phyloP scores from a whole-genome alignment of 371 early-diverging fungal genomes.

The Mortierella sp. region DNA sequence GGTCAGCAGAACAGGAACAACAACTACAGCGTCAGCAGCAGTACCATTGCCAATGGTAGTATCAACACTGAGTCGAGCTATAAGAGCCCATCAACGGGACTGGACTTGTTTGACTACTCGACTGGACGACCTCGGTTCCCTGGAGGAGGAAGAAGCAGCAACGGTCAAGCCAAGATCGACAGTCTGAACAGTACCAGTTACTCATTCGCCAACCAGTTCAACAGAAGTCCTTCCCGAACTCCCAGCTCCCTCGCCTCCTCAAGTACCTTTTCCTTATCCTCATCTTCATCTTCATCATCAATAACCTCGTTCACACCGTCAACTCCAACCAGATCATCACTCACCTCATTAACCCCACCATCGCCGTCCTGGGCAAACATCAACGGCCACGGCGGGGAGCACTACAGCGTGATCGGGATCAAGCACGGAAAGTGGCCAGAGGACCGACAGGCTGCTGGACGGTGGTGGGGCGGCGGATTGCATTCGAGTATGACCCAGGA shows the following conservation, averaged over 20 bases:
- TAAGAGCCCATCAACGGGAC: constrained; percentile 26
- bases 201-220: constrained; percentile 26
- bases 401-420: constrained; percentile 52
- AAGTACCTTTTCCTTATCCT: background rate
- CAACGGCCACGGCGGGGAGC: constrained; percentile 18
- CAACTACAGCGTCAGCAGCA: background rate
- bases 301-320: too few relatives aligned
- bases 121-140: constrained; percentile 29
- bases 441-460: constrained; percentile 19
- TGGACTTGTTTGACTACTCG: constrained; percentile 40
- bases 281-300: constrained; percentile 4
- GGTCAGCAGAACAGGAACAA: background rate
- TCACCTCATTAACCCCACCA: background rate
- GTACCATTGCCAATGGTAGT: background rate
- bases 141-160: too few relatives aligned
- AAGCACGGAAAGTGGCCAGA: constrained; percentile 46
- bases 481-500: constrained; percentile 24
- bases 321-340: background rate
- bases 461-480: constrained; percentile 38
- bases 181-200: constrained; percentile 9
- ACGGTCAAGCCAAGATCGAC: background rate
- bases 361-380: constrained; percentile 10
- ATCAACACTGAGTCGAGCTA: background rate
- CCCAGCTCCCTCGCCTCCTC: background rate
- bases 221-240: background rate